phyloP scores from a whole-genome alignment of 345 rosid genomes.

The Aquilaria sinensis region DNA sequence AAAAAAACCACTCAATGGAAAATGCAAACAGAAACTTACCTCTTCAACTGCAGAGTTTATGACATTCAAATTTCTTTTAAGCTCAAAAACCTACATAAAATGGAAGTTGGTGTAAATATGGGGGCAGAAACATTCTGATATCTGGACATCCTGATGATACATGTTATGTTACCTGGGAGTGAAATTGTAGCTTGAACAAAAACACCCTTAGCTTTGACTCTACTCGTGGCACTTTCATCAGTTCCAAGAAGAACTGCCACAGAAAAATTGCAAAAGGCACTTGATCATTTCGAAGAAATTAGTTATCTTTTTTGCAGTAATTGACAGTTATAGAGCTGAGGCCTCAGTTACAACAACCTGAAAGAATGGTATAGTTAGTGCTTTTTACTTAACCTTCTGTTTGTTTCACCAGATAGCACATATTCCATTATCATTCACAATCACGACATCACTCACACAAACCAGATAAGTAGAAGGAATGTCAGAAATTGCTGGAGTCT shows the following conservation, averaged over 20 bases:
- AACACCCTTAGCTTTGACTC: constrained; percentile 74
- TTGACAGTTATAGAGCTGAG: too few relatives aligned
- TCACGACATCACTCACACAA: constrained; percentile 13
- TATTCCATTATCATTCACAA: too few relatives aligned
- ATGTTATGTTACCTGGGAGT: constrained; percentile 43
- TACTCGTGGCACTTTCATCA: constrained; percentile 73
- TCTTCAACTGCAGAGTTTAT: constrained; percentile 59
- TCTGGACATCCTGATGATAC: constrained; percentile 4
- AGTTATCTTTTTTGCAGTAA: too few relatives aligned
- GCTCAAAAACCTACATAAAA: constrained; percentile 51
- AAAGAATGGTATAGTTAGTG: too few relatives aligned
- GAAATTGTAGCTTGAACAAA: constrained; percentile 60
- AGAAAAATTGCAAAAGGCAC: too few relatives aligned
- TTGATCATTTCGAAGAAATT: neutral
- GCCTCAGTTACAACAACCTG: too few relatives aligned
- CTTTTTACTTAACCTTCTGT: too few relatives aligned
- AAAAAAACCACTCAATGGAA: neutral
- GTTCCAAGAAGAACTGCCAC: constrained; percentile 59
- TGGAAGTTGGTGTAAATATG: neutral
- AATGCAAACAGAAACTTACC: constrained; percentile 33
- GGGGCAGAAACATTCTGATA: constrained; percentile 4
- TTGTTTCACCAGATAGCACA: too few relatives aligned
- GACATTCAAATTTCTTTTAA: constrained; percentile 43
- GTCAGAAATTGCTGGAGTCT: too few relatives aligned
- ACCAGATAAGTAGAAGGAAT: too few relatives aligned